Evolutionary conservation across 75 land plant species (phyloP), one percentile per base, ranked within the genome.

Genomic region (Sequoiadendron giganteum): DNA sequence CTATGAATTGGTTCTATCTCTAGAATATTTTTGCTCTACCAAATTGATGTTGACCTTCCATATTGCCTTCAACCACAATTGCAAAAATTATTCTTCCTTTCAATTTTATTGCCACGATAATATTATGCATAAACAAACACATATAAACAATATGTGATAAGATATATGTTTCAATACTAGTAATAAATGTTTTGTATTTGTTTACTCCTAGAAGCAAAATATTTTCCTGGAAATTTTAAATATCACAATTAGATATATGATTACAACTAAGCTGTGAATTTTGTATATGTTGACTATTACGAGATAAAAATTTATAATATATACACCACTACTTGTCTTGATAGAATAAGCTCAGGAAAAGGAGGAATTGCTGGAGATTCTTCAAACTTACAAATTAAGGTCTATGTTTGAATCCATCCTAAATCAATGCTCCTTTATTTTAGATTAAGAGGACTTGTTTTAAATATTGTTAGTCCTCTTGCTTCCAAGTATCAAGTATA

Each of bases 261-360:
- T 13, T 93, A 93, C 86, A 85, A 79, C 56, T 10, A 48, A 0
- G 89, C 73, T 56, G 88, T 93, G 90, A 47, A 38, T 25, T 0
- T 9, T 19, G 85, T 93, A 25, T 92, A 85, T 39, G 42, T 83
- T 0, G 54, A 88, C 83, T 91, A 91, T 72, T 18, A 15, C 3
- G 87, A 88, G 65, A 91, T 95, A 30, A 93, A 95, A 76, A 89
- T 91, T 36, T 95, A 95, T 83, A 91, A 95, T 76, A 86, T 95
- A 7, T 95, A 95, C 85, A 94, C 90, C 13, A 91, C 94, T 5
- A 86, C 42, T 6, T 95, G 95, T 65, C 56, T 70, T 36, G 38
- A 76, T 34, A 81, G 82, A 55, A 80, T 61, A 0, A 78, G 80
- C 28, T 82, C 89, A 40, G 84, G 28, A 43, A 38, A 39, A 82